Percentiles rank a stretch among this genome's conserved stretches.
Conservation (phyloP, 2,329 filamentous ascomycete species). For the Aspergillus persii region DNA sequence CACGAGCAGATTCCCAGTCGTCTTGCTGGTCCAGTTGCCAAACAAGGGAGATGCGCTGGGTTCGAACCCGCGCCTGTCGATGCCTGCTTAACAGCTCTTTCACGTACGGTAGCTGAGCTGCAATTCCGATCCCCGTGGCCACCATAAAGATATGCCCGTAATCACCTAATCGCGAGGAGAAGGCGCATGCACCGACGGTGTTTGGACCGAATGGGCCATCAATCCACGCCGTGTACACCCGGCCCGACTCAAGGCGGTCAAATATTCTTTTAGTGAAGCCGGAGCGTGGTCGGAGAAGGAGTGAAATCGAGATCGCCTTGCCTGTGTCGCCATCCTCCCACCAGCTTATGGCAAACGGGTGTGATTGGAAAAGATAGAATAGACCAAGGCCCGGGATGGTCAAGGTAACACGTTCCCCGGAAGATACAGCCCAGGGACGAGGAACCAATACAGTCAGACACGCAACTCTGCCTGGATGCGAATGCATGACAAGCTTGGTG, state of each 20-base stretch:
- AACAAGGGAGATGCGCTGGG: conserved; percentile 27
- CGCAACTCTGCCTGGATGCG: conserved; percentile 5
- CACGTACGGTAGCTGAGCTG: conserved; percentile 34
- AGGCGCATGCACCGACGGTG: conserved; percentile 5
- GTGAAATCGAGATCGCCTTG: conserved; percentile 15
- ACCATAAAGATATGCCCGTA: conserved; percentile 36
- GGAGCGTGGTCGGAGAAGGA: conserved; percentile 23
- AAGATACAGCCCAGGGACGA: conserved; percentile 17
- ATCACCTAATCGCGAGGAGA: conserved; percentile 17
- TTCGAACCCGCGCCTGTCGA: conserved; percentile 19
- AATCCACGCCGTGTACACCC: conserved; percentile 21
- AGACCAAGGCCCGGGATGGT: conserved; percentile 18
- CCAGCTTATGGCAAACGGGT: conserved; percentile 29
- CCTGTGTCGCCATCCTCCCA: conserved; percentile 18
- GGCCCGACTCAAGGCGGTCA: conserved; percentile 3
- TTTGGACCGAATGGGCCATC: conserved; percentile 26
- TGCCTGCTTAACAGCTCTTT: conserved; percentile 33
- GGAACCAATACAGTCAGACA: not conserved
- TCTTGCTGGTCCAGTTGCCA: conserved; percentile 25
- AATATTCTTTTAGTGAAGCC: conserved; percentile 21
- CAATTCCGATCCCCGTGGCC: conserved; percentile 35
- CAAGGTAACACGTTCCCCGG: conserved; percentile 21
- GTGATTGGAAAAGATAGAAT: conserved; percentile 24
- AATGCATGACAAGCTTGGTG: conserved; percentile 1
- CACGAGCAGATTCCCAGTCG: conserved; percentile 17